phyloP scores from a whole-genome alignment of 805 yeast species.

The Candida corydali region DNA sequence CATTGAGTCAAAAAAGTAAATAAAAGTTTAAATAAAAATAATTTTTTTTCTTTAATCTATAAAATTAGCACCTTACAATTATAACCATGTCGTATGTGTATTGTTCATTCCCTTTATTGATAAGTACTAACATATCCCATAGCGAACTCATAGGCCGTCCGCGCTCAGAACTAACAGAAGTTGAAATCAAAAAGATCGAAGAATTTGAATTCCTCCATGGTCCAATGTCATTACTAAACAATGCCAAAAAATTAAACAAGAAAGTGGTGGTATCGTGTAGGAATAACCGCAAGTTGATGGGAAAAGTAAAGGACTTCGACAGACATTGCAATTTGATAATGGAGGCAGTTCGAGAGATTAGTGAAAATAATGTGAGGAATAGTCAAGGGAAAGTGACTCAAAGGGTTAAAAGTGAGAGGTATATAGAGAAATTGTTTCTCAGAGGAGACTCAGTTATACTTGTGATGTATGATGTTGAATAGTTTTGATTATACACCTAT shows the following conservation, averaged over 20 bases:
- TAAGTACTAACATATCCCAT: constrained; percentile 24
- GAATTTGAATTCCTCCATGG: constrained; percentile 87
- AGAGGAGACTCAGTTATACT: constrained; percentile 96
- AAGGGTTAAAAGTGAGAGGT: constrained; percentile 61
- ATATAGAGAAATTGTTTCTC: constrained; percentile 81
- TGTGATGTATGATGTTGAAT: constrained; percentile 25
- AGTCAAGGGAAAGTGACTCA: constrained; percentile 70
- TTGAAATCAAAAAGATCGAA: constrained; percentile 76
- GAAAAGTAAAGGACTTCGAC: constrained; percentile 90
- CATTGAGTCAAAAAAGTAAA: constrained; percentile 48
- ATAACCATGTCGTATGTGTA: constrained; percentile 10
- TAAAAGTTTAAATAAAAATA: neutral
- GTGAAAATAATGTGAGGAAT: constrained; percentile 61
- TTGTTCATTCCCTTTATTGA: neutral
- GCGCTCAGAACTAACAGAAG: constrained; percentile 72
- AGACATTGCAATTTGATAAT: constrained; percentile 92
- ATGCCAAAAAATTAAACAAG: constrained; percentile 68
- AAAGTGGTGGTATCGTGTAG: constrained; percentile 86
- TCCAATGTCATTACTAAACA: constrained; percentile 84
- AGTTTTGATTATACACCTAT: constrained; percentile 50
- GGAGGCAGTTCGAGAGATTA: constrained; percentile 86
- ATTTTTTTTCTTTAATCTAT: neutral
- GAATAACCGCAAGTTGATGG: constrained; percentile 88
- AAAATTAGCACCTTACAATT: neutral
- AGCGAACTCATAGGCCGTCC: constrained; percentile 72